Percentiles rank a stretch among this genome's conserved stretches.
Conservation (phyloP, 2,329 filamentous ascomycete species). For the Coniella lustricola region DNA sequence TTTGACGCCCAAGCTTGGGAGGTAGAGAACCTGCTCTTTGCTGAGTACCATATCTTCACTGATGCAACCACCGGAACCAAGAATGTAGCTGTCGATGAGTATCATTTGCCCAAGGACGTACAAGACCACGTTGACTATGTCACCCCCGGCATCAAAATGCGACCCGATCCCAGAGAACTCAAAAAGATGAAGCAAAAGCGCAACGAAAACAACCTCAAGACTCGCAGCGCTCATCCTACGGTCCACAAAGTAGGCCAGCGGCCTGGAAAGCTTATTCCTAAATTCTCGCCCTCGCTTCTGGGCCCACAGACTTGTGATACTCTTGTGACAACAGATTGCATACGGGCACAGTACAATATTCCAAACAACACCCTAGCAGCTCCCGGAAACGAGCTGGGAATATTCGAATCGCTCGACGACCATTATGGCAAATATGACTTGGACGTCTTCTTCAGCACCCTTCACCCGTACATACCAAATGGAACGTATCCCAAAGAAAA, state of each 20-base stretch:
- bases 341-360: conserved; percentile 15
- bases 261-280: background rate
- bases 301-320: conserved; percentile 10
- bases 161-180: conserved; percentile 15
- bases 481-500: conserved; percentile 23
- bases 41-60: conserved; percentile 35
- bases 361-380: conserved; percentile 13
- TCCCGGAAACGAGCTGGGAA: conserved; percentile 15
- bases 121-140: conserved; percentile 45
- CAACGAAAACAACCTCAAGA: background rate
- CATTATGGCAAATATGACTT: conserved; percentile 16
- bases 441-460: conserved; percentile 16
- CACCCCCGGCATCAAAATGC: conserved; percentile 42
- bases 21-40: conserved; percentile 31
- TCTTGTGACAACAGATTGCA: conserved; percentile 17
- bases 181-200: conserved; percentile 9
- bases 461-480: conserved; percentile 19
- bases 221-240: conserved; percentile 5
- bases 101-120: conserved; percentile 40
- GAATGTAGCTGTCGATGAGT: conserved; percentile 33
- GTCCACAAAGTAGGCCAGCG: background rate
- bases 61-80: conserved; percentile 29
- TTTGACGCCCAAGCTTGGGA: conserved; percentile 33
- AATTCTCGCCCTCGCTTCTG: conserved; percentile 2
- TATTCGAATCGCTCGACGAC: conserved; percentile 14